Evolutionary conservation across 2,329 filamentous ascomycete species (phyloP), one percentile per base, ranked within the genome.

Genomic region (Mycosphaerella sp.): DNA sequence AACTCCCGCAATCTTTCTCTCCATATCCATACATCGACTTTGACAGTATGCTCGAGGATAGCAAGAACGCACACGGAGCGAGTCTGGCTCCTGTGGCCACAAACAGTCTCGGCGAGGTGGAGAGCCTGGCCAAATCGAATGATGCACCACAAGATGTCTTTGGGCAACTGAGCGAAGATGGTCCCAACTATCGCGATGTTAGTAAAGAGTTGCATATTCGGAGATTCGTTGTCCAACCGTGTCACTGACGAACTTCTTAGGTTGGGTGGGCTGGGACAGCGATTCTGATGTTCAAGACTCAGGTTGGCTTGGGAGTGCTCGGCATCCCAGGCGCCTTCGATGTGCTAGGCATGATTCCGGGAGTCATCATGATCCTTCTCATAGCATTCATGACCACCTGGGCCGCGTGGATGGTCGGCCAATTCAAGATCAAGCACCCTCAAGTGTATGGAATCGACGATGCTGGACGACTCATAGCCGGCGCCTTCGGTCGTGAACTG

Each of bases 391-490:
- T 76, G 54, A 76, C 74, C 0, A 73, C 71, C 2, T 78, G 75
- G 75, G 75, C 74, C 1, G 66, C 69, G 44, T 76, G 74, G 55
- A 72, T 76, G 18, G 66, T 78, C 7, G 75, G 73, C 6, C 60
- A 66, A 9, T 80, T 80, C 67, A 80, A 80, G 59, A 57, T 78
- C 36, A 68, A 70, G n/a, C 77, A 80, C 59, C 73, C 74, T 1
- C 70, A 78, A 53, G 76, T 80, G 2, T 79, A 80, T 57, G 75
- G 74, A 46, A 80, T 80, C 66, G 78, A 78, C 34, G 78, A 81
- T 55, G 78, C 76, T 0, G 78, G 78, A n/a, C 66, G 66, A 37
- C 73, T 79, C 43, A 67, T 81, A 14, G 78, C 79, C 48, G 78
- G 79, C 1, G 72, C 70, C 1, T 49, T 75, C 3, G 77, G 78